Conservation (phyloP, 768 basidiomycete genomes). For the Lentinula lateritia region DNA sequence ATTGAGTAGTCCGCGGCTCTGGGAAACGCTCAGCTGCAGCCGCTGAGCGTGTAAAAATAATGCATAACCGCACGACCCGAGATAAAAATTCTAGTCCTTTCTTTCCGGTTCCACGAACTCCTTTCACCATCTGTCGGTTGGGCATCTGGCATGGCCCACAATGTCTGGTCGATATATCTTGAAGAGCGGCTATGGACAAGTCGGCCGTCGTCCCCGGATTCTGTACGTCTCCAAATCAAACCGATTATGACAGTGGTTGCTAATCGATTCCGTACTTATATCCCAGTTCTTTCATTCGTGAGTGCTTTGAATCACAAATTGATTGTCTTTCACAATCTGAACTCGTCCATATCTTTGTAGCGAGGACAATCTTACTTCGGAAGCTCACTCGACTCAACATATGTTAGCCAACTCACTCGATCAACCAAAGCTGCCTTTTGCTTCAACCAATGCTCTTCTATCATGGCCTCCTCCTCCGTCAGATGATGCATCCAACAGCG, state of each 20-base stretch:
- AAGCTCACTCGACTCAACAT: constrained; percentile 41
- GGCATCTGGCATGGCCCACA: constrained; percentile 34
- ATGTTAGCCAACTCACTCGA: constrained; percentile 36
- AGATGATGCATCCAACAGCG: constrained; percentile 12
- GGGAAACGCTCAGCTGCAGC: not conserved
- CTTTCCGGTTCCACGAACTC: not conserved
- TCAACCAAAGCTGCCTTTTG: constrained; percentile 36
- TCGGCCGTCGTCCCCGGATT: constrained; percentile 10
- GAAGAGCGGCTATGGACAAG: constrained; percentile 7
- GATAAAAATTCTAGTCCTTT: not conserved
- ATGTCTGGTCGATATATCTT: constrained; percentile 50
- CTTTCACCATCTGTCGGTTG: constrained; percentile 10
- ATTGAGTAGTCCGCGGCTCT: no score
- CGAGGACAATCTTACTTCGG: constrained; percentile 38
- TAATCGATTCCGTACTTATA: not conserved
- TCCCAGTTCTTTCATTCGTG: not conserved
- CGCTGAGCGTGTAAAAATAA: not conserved
- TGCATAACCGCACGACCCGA: not conserved
- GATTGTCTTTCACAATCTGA: constrained; percentile 4
- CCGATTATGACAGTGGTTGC: constrained; percentile 10
- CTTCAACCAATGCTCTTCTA: constrained; percentile 11
- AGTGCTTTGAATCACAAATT: not conserved
- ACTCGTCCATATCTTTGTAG: constrained; percentile 27
- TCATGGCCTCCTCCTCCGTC: constrained; percentile 9
- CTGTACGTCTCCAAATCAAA: constrained; percentile 8